These are phyloP conservation scores for Seiridium unicorne DNA, from an alignment of 2,329 filamentous ascomycete genomes.

Conservation along the genomic window DNA sequence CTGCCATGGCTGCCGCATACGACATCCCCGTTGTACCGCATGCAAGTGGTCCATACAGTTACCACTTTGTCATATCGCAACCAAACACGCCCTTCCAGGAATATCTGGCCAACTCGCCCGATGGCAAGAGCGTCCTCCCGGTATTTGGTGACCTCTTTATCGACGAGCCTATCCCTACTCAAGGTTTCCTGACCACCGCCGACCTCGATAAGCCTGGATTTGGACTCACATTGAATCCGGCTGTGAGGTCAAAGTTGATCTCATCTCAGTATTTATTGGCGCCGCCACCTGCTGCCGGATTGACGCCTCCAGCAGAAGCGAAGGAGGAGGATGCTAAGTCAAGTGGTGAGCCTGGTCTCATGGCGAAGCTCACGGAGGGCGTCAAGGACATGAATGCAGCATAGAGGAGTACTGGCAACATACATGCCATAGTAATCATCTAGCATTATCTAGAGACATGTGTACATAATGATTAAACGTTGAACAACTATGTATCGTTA, in stretches of 20 bases:
- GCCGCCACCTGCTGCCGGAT: constrained; percentile 54
- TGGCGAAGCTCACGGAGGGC: constrained; percentile 19
- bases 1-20: constrained; percentile 86
- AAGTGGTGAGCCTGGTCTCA: constrained; percentile 12
- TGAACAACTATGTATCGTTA: background rate
- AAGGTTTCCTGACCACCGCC: constrained; percentile 77
- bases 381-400: constrained; percentile 16
- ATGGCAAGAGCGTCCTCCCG: constrained; percentile 84
- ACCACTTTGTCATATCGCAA: constrained; percentile 94
- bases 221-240: constrained; percentile 81
- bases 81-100: constrained; percentile 94
- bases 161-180: constrained; percentile 84
- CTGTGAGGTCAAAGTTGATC: constrained; percentile 68
- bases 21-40: constrained; percentile 96
- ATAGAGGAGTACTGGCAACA: background rate
- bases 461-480: background rate
- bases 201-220: constrained; percentile 89
- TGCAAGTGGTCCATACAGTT: constrained; percentile 89
- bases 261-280: constrained; percentile 72
- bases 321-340: constrained; percentile 9
- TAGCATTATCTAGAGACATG: background rate
- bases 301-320: constrained; percentile 30
- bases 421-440: background rate
- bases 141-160: constrained; percentile 90
- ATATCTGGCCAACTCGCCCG: constrained; percentile 89